Evolutionary conservation across 805 yeast species (phyloP), one percentile per base, ranked within the genome.

Genomic region (Komagataella populi): DNA sequence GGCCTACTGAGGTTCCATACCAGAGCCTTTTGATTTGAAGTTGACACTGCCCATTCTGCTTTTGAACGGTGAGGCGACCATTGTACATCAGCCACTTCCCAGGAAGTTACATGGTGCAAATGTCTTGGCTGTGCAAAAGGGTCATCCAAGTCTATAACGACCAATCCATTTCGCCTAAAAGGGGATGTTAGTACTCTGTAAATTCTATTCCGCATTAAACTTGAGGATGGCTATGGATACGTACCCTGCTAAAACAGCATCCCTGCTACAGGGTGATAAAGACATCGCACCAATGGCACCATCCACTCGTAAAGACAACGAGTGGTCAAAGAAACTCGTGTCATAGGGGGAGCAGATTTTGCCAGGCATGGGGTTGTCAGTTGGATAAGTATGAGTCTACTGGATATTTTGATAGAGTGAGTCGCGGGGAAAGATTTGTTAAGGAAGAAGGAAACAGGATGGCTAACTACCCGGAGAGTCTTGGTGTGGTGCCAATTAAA

Each of bases 11-110:
- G 67, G 66, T 93, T 91, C 99, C 99, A 93, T 4, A 93, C 79
- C 61, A 93, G 72, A 1, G 96, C 98, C 68, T 91, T 91, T 62
- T 91, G 99, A 64, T 91, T 93, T 1, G 96, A 84, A 0, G 98
- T 88, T 0, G 96, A 87, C 1, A 91, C 84, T 46, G 93, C 87
- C 96, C 97, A 90, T 5, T 84, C 73, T 1, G 96, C 91, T 56
- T 86, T 87, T 1, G 82, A 74, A 5, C 76, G 72, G 62, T 93
- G 97, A 0, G 97, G 96, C 2, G 95, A 87, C 98, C 99, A 93
- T 65, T 93, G 98, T 1, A 91, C 97, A 63, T 91, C 97, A 0
- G 99, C 96, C 3, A 93, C 99, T 64, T 93, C 98, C 98, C 98
- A 93, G 0, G 95, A 81, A 0, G 97, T 91, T 43, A 81, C 74